phyloP scores from a whole-genome alignment of 2,329 filamentous ascomycete species.

The Pseudocercospora macadamiae region DNA sequence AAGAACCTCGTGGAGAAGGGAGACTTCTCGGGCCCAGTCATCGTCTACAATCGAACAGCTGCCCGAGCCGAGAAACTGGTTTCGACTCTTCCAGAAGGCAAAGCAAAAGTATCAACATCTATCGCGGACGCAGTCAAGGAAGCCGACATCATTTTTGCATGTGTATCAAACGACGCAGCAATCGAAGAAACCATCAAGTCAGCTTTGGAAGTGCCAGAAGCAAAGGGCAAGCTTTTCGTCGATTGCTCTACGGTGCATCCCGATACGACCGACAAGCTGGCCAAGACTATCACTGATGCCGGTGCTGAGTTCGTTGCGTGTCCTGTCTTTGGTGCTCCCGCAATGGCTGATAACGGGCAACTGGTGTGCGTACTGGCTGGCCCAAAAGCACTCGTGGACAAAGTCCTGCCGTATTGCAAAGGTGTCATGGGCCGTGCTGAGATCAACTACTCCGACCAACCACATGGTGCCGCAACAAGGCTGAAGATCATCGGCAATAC shows the following conservation, averaged over 20 bases:
- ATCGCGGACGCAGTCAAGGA: slow-evolving; percentile 67
- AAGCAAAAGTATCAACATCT: slow-evolving; percentile 65
- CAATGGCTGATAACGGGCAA: slow-evolving; percentile 70
- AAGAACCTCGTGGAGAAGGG: slow-evolving; percentile 82
- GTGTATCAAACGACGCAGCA: slow-evolving; percentile 76
- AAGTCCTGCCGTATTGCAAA: slow-evolving; percentile 69
- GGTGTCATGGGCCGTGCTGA: slow-evolving; percentile 71
- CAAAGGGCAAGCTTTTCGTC: slow-evolving; percentile 80
- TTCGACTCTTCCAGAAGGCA: slow-evolving; percentile 61
- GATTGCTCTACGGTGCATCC: slow-evolving; percentile 90
- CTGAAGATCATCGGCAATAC: slow-evolving; percentile 87
- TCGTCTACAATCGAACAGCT: slow-evolving; percentile 78
- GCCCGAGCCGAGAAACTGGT: slow-evolving; percentile 67
- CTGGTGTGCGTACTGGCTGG: slow-evolving; percentile 76
- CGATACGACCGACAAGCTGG: slow-evolving; percentile 71
- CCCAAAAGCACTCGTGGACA: slow-evolving; percentile 60
- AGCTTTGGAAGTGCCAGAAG: slow-evolving; percentile 57
- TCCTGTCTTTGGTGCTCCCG: slow-evolving; percentile 72
- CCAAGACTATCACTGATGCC: slow-evolving; percentile 58
- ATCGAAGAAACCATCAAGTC: slow-evolving; percentile 64
- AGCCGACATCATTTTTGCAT: slow-evolving; percentile 81
- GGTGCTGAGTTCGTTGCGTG: slow-evolving; percentile 76
- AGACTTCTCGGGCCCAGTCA: slow-evolving; percentile 68
- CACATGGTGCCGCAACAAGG: slow-evolving; percentile 68
- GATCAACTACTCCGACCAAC: slow-evolving; percentile 71